Percentiles rank a stretch among this genome's conserved stretches.
Conservation (phyloP, 2,329 filamentous ascomycete genomes). For the Hortaea sp. region DNA sequence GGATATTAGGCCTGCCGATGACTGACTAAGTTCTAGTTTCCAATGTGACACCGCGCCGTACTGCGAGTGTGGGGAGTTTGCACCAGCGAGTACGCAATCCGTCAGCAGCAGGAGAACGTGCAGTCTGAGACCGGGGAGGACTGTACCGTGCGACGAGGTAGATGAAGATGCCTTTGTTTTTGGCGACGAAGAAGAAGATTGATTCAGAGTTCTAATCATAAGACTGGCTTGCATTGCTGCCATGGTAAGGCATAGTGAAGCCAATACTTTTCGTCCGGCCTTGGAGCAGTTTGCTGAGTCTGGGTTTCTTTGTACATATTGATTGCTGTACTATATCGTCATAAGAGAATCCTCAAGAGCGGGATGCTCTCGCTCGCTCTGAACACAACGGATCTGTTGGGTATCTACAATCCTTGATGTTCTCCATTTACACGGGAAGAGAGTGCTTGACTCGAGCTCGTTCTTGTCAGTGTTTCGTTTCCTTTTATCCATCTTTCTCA, state of each 20-base stretch:
- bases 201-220: neutral
- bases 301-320: neutral
- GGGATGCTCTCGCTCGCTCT: no score
- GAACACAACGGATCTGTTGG: neutral
- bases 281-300: neutral
- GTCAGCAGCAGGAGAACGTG: neutral
- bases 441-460: neutral
- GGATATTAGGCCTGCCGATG: neutral
- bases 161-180: neutral
- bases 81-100: neutral
- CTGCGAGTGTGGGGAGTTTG: neutral
- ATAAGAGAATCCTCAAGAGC: neutral
- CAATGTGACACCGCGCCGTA: conserved; percentile 5
- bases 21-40: neutral
- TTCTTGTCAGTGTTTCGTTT: no score
- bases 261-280: neutral
- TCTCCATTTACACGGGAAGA: neutral
- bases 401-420: neutral
- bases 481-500: conserved; percentile 20
- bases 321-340: neutral
- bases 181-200: neutral
- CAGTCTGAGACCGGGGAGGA: neutral
- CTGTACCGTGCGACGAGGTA: neutral
- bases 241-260: no score
- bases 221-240: no score